A percentile compares a stretch with the other conserved stretches of the same genome.
Evolutionary conservation across 768 basidiomycete species (phyloP).

Genomic region (Leucocoprinus sp.): DNA sequence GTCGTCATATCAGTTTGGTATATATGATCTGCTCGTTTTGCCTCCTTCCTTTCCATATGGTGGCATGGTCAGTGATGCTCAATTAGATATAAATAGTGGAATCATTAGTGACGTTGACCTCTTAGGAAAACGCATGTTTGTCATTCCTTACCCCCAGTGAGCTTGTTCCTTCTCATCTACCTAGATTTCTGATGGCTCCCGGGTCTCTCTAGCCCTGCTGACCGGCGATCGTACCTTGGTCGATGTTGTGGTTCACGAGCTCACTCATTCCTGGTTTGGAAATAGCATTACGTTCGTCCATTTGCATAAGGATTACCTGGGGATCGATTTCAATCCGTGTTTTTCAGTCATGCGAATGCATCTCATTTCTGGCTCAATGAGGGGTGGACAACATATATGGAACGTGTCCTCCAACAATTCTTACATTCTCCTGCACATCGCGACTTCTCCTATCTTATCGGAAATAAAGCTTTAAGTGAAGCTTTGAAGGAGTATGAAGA

Average conservation of each 20-base stretch:
- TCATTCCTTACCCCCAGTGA: constrained; percentile 84
- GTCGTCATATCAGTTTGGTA: constrained; percentile 72
- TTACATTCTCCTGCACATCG: constrained; percentile 70
- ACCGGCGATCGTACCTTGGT: constrained; percentile 82
- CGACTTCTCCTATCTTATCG: constrained; percentile 75
- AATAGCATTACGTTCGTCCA: constrained; percentile 66
- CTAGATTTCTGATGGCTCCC: not conserved
- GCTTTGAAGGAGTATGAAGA: constrained; percentile 53
- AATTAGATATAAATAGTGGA: not conserved
- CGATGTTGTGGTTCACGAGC: constrained; percentile 84
- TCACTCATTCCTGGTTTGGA: constrained; percentile 88
- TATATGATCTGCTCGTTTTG: constrained; percentile 84
- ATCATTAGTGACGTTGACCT: not conserved
- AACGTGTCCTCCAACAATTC: constrained; percentile 65
- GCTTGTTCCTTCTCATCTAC: constrained; percentile 13
- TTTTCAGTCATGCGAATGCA: constrained; percentile 53
- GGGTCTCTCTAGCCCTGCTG: constrained; percentile 50
- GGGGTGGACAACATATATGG: constrained; percentile 92
- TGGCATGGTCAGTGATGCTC: constrained; percentile 58
- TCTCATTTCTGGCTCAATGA: constrained; percentile 88
- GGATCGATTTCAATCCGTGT: not conserved
- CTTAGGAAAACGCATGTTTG: constrained; percentile 84
- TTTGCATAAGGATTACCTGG: not conserved
- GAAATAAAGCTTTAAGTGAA: constrained; percentile 63
- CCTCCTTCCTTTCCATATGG: constrained; percentile 93